A percentile compares a stretch with the other conserved stretches of the same genome.
phyloP scores from a whole-genome alignment of 306 rosid species.

The Myrica gale region DNA sequence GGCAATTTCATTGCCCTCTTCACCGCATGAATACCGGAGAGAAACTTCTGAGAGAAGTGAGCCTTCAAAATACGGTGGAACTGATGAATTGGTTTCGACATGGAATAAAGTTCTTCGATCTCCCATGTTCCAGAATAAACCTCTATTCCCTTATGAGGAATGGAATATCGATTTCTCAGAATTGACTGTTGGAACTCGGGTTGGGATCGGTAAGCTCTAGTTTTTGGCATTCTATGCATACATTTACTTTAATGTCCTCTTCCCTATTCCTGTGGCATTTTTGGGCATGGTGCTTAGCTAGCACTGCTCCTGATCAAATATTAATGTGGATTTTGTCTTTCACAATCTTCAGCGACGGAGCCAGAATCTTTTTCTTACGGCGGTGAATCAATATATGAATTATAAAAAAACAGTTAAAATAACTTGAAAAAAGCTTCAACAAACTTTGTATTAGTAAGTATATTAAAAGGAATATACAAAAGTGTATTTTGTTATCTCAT shows the following conservation, averaged over 20 bases:
- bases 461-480: too few species aligned
- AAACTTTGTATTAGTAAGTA: too few species aligned
- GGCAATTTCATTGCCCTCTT: conserved; percentile 89
- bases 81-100: conserved; percentile 64
- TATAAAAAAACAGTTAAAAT: too few species aligned
- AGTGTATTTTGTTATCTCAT: too few species aligned
- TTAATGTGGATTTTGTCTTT: not conserved
- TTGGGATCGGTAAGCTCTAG: conserved; percentile 78
- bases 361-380: too few species aligned
- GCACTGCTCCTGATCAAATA: not conserved
- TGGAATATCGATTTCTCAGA: conserved; percentile 95
- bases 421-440: too few species aligned
- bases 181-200: conserved; percentile 88
- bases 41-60: conserved; percentile 62
- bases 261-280: too few species aligned
- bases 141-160: conserved; percentile 77
- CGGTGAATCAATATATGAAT: too few species aligned
- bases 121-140: conserved; percentile 60
- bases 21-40: conserved; percentile 80
- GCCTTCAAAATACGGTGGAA: conserved; percentile 44
- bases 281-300: not conserved
- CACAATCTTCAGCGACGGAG: not conserved
- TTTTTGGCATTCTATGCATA: conserved; percentile 14
- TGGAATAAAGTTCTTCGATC: conserved; percentile 91
- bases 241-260: not conserved